A percentile compares a stretch with the other conserved stretches of the same genome.
phyloP scores from a whole-genome alignment of 768 basidiomycete species.

The Leccinum truebloodii region DNA sequence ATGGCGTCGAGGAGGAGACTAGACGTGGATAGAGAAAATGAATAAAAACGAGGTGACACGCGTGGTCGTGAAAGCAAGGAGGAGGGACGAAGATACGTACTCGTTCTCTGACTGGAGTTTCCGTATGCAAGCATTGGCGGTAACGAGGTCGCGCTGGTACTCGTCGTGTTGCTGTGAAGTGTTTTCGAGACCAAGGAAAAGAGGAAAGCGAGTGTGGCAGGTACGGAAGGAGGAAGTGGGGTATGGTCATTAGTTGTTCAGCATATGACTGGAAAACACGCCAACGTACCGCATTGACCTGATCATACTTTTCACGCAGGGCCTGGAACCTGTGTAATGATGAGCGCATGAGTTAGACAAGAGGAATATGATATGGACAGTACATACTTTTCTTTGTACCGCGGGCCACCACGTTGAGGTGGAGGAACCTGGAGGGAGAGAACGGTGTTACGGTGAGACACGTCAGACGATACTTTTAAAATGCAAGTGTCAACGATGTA shows the following conservation, averaged over 20 bases:
- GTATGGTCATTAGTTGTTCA: not conserved
- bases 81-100: slow-evolving; percentile 17
- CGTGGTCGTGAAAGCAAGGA: not conserved
- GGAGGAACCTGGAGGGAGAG: slow-evolving; percentile 11
- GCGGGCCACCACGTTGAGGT: slow-evolving; percentile 19
- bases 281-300: slow-evolving; percentile 32
- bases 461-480: not conserved
- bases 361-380: not conserved
- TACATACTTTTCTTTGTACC: slow-evolving; percentile 37
- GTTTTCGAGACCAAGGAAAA: not conserved
- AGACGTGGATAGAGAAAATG: not conserved
- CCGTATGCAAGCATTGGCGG: slow-evolving; percentile 29
- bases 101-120: slow-evolving; percentile 36
- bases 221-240: not conserved
- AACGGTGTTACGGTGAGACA: not conserved
- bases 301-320: slow-evolving; percentile 35
- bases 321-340: slow-evolving; percentile 25
- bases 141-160: slow-evolving; percentile 28
- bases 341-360: not conserved
- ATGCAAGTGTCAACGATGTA: not conserved
- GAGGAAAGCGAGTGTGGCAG: not conserved
- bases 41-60: not conserved
- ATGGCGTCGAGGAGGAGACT: slow-evolving; percentile 37
- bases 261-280: not conserved
- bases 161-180: slow-evolving; percentile 23